Evolutionary conservation across 345 rosid genomes (phyloP).

Genomic region (Melaleuca quinquenervia): DNA sequence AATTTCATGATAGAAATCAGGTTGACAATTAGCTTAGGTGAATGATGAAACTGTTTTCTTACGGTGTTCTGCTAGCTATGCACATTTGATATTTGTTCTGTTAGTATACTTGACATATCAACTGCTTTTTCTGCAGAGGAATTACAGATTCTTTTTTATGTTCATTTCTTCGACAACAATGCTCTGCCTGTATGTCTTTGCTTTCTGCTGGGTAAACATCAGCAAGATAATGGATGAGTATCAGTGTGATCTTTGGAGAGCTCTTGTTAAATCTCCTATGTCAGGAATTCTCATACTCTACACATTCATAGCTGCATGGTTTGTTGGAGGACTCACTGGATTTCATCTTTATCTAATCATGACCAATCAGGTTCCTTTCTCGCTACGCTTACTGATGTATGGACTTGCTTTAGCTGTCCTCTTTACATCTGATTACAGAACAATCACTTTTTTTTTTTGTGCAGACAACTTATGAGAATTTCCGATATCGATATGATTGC

Average conservation of each 20-base stretch:
- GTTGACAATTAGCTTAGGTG: neutral
- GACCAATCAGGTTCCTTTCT: neutral
- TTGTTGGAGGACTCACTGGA: slow-evolving; percentile 85
- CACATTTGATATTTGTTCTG: slow-evolving; percentile 12
- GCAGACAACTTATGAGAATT: slow-evolving; percentile 78
- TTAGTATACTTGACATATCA: slow-evolving; percentile 66
- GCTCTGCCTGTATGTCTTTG: slow-evolving; percentile 72
- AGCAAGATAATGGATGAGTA: slow-evolving; percentile 41
- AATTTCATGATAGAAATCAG: neutral
- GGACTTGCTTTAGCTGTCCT: neutral
- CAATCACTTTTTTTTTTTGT: neutral
- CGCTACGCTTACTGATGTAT: neutral
- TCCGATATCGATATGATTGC: slow-evolving; percentile 35
- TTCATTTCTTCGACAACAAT: slow-evolving; percentile 80
- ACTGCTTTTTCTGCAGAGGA: slow-evolving; percentile 47
- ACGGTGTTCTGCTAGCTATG: neutral
- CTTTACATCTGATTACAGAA: neutral
- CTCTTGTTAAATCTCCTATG: slow-evolving; percentile 57
- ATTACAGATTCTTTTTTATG: slow-evolving; percentile 93
- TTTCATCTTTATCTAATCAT: slow-evolving; percentile 65
- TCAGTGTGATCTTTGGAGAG: slow-evolving; percentile 45
- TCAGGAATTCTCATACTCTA: slow-evolving; percentile 69
- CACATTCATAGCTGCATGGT: slow-evolving; percentile 63
- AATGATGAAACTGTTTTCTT: neutral
- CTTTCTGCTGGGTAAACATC: slow-evolving; percentile 70